phyloP scores from a whole-genome alignment of 1,284 basidiomycete species.

The Neotropicomus parvogracilis region DNA sequence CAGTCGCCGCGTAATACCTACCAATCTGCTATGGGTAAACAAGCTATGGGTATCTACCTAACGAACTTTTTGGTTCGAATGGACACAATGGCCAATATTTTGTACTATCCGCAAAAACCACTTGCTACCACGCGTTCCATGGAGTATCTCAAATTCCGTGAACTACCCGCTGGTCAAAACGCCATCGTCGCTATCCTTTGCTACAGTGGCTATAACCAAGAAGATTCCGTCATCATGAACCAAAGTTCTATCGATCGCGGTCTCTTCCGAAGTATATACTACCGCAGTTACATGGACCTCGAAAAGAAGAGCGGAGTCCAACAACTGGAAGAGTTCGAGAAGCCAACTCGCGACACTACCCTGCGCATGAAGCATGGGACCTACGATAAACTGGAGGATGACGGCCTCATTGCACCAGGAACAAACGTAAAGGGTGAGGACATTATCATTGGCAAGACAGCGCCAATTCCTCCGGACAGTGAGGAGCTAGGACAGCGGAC shows the following conservation, averaged over 20 bases:
- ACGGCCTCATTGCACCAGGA: conserved; percentile 93
- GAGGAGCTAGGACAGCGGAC: conserved; percentile 96
- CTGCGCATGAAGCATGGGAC: conserved; percentile 97
- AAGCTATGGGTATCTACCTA: conserved; percentile 98
- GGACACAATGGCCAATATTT: conserved; percentile 98
- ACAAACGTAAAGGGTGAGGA: conserved; percentile 96
- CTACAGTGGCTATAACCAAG: conserved; percentile 99
- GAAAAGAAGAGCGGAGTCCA: conserved; percentile 97
- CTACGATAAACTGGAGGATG: conserved; percentile 97
- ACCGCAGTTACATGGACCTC: conserved; percentile 96
- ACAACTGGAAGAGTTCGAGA: conserved; percentile 95
- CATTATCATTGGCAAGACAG: conserved; percentile 99
- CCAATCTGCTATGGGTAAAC: conserved; percentile 99
- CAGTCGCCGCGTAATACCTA: conserved; percentile 99
- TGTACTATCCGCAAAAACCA: conserved; percentile 98
- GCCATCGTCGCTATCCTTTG: conserved; percentile 98
- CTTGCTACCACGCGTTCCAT: conserved; percentile 97
- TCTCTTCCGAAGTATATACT: conserved; percentile 98
- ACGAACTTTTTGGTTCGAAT: conserved; percentile 97
- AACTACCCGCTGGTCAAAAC: conserved; percentile 96
- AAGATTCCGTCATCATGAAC: conserved; percentile 99
- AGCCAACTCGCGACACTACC: conserved; percentile 90
- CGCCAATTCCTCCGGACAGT: conserved; percentile 93
- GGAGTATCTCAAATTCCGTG: conserved; percentile 98
- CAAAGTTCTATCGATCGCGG: conserved; percentile 98